Conservation (phyloP, 305 asterid genomes). For the Fraxinus latifolia region DNA sequence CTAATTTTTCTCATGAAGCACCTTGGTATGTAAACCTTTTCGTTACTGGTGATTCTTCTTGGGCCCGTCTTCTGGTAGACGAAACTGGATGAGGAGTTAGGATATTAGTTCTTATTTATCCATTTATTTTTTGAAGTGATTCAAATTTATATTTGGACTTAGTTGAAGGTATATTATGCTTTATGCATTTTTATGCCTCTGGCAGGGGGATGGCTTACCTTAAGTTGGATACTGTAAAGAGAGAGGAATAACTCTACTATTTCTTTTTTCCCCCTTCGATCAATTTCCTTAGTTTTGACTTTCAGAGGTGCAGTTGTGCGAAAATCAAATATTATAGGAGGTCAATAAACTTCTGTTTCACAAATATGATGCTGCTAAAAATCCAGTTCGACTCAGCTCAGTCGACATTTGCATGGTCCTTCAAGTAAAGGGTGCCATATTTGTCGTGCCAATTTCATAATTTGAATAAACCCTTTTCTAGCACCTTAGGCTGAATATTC, state of each 20-base stretch:
- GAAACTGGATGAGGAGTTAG: not conserved
- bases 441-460: not conserved
- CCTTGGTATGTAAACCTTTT: not conserved
- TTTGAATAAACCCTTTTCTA: constrained; percentile 1
- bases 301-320: not conserved
- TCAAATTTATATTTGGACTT: not conserved
- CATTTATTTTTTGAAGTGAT: not conserved
- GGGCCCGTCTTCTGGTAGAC: not conserved
- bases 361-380: not conserved
- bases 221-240: not conserved
- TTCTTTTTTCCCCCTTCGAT: not conserved
- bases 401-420: not conserved
- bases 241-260: not conserved
- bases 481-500: constrained; percentile 4
- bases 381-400: not conserved
- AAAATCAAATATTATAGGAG: not conserved
- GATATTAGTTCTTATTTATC: not conserved
- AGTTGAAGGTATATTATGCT: not conserved
- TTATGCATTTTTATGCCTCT: not conserved
- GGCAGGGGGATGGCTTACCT: not conserved
- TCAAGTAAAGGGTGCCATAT: not conserved
- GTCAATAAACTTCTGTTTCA: not conserved
- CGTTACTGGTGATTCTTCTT: not conserved
- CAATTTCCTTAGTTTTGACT: not conserved
- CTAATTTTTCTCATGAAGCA: not conserved